These are phyloP conservation scores for Cetraspora pellucida DNA, from an alignment of 192 early-diverging fungal genomes.

Conservation along the genomic window DNA sequence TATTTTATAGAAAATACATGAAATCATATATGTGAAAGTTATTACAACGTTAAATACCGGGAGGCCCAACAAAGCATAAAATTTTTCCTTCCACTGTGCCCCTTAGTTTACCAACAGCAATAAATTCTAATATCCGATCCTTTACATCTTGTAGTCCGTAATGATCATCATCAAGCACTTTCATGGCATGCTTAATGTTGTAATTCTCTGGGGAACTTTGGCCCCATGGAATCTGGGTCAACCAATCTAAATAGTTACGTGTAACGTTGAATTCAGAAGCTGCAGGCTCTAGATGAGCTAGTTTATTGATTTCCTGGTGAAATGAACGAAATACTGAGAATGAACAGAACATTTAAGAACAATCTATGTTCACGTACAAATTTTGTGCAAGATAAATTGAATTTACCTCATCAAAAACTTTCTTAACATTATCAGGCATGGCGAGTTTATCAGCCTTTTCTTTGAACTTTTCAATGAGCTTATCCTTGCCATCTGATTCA, in stretches of 20 bases:
- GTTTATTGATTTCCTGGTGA: conserved; percentile 82
- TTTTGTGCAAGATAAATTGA: not conserved
- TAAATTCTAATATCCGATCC: conserved; percentile 98
- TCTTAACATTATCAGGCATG: conserved; percentile 90
- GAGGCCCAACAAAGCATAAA: conserved; percentile 97
- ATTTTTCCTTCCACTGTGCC: conserved; percentile 99
- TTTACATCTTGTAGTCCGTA: conserved; percentile 99
- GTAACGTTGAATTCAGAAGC: conserved; percentile 99
- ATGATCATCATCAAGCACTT: conserved; percentile 97
- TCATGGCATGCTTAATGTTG: conserved; percentile 81
- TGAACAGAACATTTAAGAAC: not conserved
- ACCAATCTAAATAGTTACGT: conserved; percentile 98
- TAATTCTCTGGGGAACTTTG: conserved; percentile 89
- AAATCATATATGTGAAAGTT: too few relatives aligned
- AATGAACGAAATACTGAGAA: conserved; percentile 19
- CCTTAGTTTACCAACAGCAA: conserved; percentile 94
- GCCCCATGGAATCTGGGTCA: conserved; percentile 98
- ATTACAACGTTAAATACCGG: conserved; percentile 52
- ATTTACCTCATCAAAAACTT: conserved; percentile 90
- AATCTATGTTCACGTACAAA: not conserved
- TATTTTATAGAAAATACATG: too few relatives aligned
- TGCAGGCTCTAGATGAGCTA: conserved; percentile 90
- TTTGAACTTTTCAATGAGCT: conserved; percentile 92
- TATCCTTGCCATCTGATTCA: conserved; percentile 98
- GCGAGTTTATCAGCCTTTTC: conserved; percentile 78